These are phyloP conservation scores for Colletotrichum tanaceti DNA, from an alignment of 2,329 filamentous ascomycete species.

Conservation along the genomic window DNA sequence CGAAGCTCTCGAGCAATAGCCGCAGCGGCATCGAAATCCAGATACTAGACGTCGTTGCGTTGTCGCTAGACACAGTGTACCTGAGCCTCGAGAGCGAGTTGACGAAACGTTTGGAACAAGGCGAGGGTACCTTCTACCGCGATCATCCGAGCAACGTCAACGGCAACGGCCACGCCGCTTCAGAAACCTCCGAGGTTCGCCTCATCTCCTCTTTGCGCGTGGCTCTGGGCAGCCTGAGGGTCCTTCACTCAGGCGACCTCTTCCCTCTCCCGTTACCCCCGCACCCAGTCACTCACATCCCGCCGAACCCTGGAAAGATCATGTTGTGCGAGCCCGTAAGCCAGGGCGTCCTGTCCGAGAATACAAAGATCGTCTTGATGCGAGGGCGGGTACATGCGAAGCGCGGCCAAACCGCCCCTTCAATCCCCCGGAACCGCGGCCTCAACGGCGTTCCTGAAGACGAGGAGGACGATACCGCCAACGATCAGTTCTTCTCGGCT, in stretches of 20 bases:
- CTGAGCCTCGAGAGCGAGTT: constrained; percentile 87
- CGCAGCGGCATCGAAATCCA: constrained; percentile 86
- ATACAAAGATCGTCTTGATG: constrained; percentile 86
- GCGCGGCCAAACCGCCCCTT: constrained; percentile 59
- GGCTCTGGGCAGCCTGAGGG: constrained; percentile 76
- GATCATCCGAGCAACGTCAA: constrained; percentile 61
- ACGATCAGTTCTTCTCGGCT: constrained; percentile 92
- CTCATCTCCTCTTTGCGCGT: constrained; percentile 76
- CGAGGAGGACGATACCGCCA: constrained; percentile 87
- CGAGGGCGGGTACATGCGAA: constrained; percentile 69
- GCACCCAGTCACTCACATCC: constrained; percentile 87
- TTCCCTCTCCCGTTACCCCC: constrained; percentile 81
- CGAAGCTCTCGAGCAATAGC: constrained; percentile 77
- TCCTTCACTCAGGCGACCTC: constrained; percentile 87
- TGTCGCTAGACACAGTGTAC: constrained; percentile 86
- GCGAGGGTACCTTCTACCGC: constrained; percentile 84
- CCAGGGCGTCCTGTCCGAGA: constrained; percentile 81
- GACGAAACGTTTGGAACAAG: constrained; percentile 81
- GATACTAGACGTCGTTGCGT: constrained; percentile 81
- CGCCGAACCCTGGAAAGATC: constrained; percentile 86
- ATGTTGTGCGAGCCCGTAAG: constrained; percentile 94
- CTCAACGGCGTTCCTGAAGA: constrained; percentile 70
- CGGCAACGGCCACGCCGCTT: constrained; percentile 54
- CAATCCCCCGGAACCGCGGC: constrained; percentile 60
- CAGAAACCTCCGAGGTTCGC: constrained; percentile 20